These are phyloP conservation scores for Acrocalymma vagum DNA, from an alignment of 2,329 filamentous ascomycete species.

Conservation along the genomic window DNA sequence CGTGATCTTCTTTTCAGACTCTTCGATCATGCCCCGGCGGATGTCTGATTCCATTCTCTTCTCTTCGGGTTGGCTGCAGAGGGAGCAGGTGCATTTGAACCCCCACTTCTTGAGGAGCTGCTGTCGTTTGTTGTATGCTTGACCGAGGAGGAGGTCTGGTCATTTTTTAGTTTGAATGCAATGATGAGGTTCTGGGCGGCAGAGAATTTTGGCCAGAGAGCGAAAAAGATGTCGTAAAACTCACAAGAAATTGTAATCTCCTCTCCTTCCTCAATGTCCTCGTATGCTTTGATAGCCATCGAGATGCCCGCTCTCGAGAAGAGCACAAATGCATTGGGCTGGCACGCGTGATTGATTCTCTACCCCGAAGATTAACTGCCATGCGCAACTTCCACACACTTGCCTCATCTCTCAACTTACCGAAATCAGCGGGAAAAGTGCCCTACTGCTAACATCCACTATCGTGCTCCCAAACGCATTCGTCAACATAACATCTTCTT, in stretches of 20 bases:
- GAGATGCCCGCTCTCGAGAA: constrained; percentile 30
- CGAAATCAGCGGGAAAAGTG: constrained; percentile 28
- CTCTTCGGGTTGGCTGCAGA: constrained; percentile 15
- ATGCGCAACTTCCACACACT: not conserved
- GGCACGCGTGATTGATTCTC: constrained; percentile 34
- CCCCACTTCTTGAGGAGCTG: constrained; percentile 25
- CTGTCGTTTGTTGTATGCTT: constrained; percentile 13
- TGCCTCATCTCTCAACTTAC: constrained; percentile 6
- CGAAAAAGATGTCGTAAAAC: too few species aligned
- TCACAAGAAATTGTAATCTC: constrained; percentile 32
- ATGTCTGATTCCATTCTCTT: constrained; percentile 20
- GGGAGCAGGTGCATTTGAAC: constrained; percentile 31
- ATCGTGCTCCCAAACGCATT: constrained; percentile 31
- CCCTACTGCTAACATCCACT: constrained; percentile 16
- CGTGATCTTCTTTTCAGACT: constrained; percentile 12
- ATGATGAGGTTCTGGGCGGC: not conserved
- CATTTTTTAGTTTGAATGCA: not conserved
- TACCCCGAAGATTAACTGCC: not conserved
- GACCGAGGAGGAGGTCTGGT: constrained; percentile 25
- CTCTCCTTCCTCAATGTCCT: constrained; percentile 28
- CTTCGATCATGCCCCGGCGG: constrained; percentile 21
- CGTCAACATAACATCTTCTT: constrained; percentile 29
- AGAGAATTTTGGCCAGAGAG: not conserved
- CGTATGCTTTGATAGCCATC: constrained; percentile 31
- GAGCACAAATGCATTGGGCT: constrained; percentile 31